Base-by-base conservation (phyloP, 1,139 yeast genomes). In the Groenewaldozyma sp. region DNA sequence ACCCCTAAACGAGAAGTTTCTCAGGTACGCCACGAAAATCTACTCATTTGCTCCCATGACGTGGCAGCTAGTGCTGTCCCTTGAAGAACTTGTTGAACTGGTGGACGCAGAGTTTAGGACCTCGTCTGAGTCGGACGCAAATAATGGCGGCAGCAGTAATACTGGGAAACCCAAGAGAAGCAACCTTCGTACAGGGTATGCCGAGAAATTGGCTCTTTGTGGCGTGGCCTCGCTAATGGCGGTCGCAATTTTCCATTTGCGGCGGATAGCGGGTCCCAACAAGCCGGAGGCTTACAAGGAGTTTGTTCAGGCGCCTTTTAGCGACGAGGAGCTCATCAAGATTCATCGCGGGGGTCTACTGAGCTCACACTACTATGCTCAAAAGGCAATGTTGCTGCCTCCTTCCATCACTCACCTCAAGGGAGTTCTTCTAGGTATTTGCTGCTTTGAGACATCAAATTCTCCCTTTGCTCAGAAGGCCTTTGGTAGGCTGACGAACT, bases 401-500 rank as follows among this genome's bases (percentile, higher is more conserved):
- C 50, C 53, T 19, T 46, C 45, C 17, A 13, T 46, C 20, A 45
- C 39, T 11, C 45, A 51, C 1, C 34, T 55, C 5, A 46, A 48
- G 27, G 58, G 52, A 1, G 29, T 46, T 3, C 22, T 50, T 1
- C 27, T 55, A 19, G 41, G 54, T 7, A 29, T 48, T 21, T 24
- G 51, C 31, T 45, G 47, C 13, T 42, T 51, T 14, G 46, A 44
- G 35, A 41, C 44, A 13, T 42, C 51, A 1, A 40, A 47, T 18
- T 62, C 67, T 4, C 65, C 74, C 14, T 71, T 70, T 28, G 58
- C 65, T 3, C 65, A 70, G 28, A 70, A 67, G 49, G 61, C 68
- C 27, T 51, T 78, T 9, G 54, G 68, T 0, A 60, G 78, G 0
- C 13, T 29, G 33, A 16, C 17, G 22, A 16, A 29, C 19, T 16